A percentile compares a stretch with the other conserved stretches of the same genome.
Conservation (phyloP, 129 eudicot genomes). For the Pittosporum tobira region DNA sequence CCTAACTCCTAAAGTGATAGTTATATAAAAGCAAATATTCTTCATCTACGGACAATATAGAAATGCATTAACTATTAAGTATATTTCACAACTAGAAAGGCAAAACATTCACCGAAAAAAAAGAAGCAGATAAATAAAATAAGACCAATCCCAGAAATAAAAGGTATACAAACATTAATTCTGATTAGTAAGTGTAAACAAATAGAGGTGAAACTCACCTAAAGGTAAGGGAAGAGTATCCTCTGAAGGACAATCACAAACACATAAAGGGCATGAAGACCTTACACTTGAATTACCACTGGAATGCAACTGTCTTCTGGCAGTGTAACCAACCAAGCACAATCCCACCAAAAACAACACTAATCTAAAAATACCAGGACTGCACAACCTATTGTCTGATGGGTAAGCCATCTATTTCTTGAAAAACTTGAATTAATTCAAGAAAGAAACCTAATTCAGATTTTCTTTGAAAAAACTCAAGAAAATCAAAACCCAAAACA, state of each 20-base stretch:
- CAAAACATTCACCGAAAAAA: too few species aligned
- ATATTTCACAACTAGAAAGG: too few species aligned
- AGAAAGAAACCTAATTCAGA: too few species aligned
- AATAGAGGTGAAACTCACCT: constrained; percentile 15
- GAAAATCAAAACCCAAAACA: constrained; percentile 7
- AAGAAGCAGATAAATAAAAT: too few species aligned
- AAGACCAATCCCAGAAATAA: too few species aligned
- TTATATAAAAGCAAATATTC: too few species aligned
- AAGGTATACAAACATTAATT: too few species aligned
- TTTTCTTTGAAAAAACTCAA: neutral
- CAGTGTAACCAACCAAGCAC: constrained; percentile 20
- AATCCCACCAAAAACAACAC: constrained; percentile 20
- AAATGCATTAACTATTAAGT: too few species aligned
- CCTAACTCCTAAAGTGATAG: too few species aligned
- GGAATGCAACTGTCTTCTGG: constrained; percentile 5
- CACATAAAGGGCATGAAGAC: constrained; percentile 35
- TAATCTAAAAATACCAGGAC: constrained; percentile 18
- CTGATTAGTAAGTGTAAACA: too few species aligned
- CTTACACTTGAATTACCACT: neutral
- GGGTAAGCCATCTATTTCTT: constrained; percentile 19
- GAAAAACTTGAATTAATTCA: neutral
- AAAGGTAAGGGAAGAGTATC: constrained; percentile 9
- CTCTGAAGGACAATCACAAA: constrained; percentile 27
- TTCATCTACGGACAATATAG: too few species aligned
- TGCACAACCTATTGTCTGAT: constrained; percentile 17